Conservation (phyloP, 768 basidiomycete species). For the Hypholoma sublateritium region DNA sequence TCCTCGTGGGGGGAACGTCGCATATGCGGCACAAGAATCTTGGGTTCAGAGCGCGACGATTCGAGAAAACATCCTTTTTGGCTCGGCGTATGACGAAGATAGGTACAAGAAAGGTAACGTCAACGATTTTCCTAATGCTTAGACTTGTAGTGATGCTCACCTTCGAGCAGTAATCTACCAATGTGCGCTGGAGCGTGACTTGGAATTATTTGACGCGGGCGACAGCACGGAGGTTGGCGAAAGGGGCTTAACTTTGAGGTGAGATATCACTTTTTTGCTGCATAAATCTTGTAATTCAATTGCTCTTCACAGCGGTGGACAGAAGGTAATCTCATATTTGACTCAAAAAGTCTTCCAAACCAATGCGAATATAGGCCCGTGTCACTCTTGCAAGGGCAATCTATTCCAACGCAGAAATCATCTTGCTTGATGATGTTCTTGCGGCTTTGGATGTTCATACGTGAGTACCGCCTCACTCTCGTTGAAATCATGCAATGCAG, state of each 20-base stretch:
- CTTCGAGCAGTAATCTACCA: neutral
- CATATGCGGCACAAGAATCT: conserved; percentile 6
- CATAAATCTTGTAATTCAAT: neutral
- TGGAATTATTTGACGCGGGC: conserved; percentile 1
- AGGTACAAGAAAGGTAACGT: conserved; percentile 1
- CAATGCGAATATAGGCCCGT: neutral
- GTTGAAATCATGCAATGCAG: neutral
- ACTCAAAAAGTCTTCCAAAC: neutral
- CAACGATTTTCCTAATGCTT: neutral
- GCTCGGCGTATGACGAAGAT: neutral
- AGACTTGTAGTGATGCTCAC: neutral
- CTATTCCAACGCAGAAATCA: neutral
- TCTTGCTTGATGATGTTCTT: conserved; percentile 5
- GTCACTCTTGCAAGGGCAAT: conserved; percentile 5
- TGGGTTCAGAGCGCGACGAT: conserved; percentile 4
- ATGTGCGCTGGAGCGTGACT: conserved; percentile 1
- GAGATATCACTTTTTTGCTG: neutral
- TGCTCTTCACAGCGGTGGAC: neutral
- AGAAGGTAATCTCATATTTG: neutral
- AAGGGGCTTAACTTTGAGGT: conserved; percentile 3
- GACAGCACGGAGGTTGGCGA: conserved; percentile 6
- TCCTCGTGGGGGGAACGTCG: neutral
- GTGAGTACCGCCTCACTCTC: neutral
- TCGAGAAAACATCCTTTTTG: conserved; percentile 1
- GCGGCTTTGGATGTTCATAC: conserved; percentile 7